These are phyloP conservation scores for Gloeopeniophorella convolvens DNA, from an alignment of 768 basidiomycete genomes.

Conservation along the genomic window DNA sequence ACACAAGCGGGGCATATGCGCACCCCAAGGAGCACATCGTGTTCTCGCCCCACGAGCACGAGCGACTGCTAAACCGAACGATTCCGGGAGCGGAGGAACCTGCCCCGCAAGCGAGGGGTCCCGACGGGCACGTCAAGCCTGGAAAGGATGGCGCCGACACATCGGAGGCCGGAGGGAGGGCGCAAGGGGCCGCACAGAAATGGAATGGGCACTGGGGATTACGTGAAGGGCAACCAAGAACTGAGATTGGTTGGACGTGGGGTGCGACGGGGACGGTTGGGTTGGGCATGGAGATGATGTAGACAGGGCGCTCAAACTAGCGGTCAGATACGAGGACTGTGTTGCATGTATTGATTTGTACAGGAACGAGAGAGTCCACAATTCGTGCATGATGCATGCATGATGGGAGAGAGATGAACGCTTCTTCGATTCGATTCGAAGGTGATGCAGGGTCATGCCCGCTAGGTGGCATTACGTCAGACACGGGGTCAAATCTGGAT, in stretches of 20 bases:
- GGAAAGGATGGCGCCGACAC: not conserved
- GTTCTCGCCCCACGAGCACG: slow-evolving; percentile 13
- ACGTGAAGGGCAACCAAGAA: slow-evolving; percentile 7
- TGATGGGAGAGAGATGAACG: too few species aligned
- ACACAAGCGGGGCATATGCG: slow-evolving; percentile 8
- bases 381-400: too few species aligned
- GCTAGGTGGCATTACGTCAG: too few species aligned
- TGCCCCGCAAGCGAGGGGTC: not conserved
- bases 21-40: slow-evolving; percentile 18
- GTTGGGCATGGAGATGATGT: too few species aligned
- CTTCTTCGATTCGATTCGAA: too few species aligned
- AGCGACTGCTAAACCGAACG: slow-evolving; percentile 1
- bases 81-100: too few species aligned
- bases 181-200: not conserved
- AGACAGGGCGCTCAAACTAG: too few species aligned
- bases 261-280: not conserved
- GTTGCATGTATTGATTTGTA: too few species aligned
- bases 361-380: too few species aligned
- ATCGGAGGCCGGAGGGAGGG: not conserved
- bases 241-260: slow-evolving; percentile 13
- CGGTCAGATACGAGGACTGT: too few species aligned
- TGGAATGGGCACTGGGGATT: slow-evolving; percentile 18
- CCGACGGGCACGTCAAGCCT: not conserved
- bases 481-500: too few species aligned
- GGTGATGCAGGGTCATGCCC: too few species aligned